Evolutionary conservation across 2,329 filamentous ascomycete genomes (phyloP).

Genomic region (Aspergillus versicolor): DNA sequence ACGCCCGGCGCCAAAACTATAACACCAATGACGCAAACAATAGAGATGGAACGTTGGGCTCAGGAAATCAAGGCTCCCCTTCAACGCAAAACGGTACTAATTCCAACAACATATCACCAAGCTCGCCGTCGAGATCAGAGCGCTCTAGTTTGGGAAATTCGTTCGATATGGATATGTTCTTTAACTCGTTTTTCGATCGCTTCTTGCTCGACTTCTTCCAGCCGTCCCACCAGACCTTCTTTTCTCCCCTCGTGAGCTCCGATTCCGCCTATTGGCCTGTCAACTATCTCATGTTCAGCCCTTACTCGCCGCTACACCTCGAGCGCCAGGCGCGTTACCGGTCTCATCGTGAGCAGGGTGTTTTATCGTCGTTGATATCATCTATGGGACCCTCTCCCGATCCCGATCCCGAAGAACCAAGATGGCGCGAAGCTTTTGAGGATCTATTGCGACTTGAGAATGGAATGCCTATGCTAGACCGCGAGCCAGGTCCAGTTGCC

Average conservation of each 20-base stretch:
- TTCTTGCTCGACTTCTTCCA: constrained; percentile 33
- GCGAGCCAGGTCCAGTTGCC: constrained; percentile 20
- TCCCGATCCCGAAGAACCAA: constrained; percentile 36
- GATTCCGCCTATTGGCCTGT: constrained; percentile 42
- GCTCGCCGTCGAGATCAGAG: constrained; percentile 9
- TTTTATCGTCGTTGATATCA: constrained; percentile 36
- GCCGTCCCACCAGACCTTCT: constrained; percentile 27
- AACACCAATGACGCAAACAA: constrained; percentile 6
- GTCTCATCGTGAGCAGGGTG: constrained; percentile 26
- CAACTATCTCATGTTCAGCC: constrained; percentile 46
- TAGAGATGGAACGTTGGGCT: constrained; percentile 3
- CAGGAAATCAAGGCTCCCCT: constrained; percentile 1
- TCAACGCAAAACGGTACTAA: constrained; percentile 9
- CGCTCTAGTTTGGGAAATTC: constrained; percentile 17
- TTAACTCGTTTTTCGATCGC: constrained; percentile 37
- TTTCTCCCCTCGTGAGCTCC: constrained; percentile 32
- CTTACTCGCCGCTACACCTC: constrained; percentile 57
- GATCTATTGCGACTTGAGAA: constrained; percentile 55
- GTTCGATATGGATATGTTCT: constrained; percentile 32
- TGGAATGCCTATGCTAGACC: constrained; percentile 43
- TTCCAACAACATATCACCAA: background rate
- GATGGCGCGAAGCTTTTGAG: constrained; percentile 60
- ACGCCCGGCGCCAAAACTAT: constrained; percentile 13
- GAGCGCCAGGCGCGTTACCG: constrained; percentile 45
- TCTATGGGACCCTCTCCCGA: constrained; percentile 31